phyloP scores from a whole-genome alignment of 106 monocot genomes.

The Chionographis japonica region DNA sequence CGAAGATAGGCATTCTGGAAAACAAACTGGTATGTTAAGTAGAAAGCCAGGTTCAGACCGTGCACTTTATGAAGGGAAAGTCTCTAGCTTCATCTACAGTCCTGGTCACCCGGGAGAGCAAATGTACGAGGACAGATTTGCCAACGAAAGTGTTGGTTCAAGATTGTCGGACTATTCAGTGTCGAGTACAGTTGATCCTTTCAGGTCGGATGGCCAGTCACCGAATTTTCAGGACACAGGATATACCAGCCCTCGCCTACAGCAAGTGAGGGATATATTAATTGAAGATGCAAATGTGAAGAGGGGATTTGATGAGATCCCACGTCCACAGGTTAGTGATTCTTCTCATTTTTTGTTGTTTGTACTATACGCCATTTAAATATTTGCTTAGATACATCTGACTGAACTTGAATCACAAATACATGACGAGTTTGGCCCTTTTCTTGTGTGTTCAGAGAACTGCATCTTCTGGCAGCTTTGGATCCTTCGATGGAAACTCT shows the following conservation, averaged over 20 bases:
- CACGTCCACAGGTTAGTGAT: constrained; percentile 27
- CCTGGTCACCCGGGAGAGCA: constrained; percentile 48
- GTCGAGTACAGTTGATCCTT: constrained; percentile 54
- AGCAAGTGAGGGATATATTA: constrained; percentile 41
- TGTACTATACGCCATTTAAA: neutral
- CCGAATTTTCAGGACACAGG: constrained; percentile 41
- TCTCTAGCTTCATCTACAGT: constrained; percentile 59
- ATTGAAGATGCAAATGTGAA: constrained; percentile 32
- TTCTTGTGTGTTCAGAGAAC: constrained; percentile 43
- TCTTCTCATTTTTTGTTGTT: neutral
- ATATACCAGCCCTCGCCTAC: constrained; percentile 28
- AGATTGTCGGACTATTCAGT: constrained; percentile 67
- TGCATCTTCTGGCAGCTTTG: constrained; percentile 65
- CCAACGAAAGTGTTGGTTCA: constrained; percentile 59
- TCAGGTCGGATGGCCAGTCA: constrained; percentile 47
- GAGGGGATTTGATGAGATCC: constrained; percentile 21
- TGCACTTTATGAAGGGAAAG: constrained; percentile 74
- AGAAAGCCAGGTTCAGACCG: constrained; percentile 88
- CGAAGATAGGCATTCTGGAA: constrained; percentile 84
- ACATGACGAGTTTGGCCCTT: neutral
- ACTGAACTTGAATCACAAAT: neutral
- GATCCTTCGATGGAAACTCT: constrained; percentile 43
- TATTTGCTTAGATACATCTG: too few species aligned
- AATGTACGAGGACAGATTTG: constrained; percentile 71
- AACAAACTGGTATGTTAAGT: constrained; percentile 49